Conservation (phyloP, 768 basidiomycete species). For the Sistotremastrum niveocremeum region DNA sequence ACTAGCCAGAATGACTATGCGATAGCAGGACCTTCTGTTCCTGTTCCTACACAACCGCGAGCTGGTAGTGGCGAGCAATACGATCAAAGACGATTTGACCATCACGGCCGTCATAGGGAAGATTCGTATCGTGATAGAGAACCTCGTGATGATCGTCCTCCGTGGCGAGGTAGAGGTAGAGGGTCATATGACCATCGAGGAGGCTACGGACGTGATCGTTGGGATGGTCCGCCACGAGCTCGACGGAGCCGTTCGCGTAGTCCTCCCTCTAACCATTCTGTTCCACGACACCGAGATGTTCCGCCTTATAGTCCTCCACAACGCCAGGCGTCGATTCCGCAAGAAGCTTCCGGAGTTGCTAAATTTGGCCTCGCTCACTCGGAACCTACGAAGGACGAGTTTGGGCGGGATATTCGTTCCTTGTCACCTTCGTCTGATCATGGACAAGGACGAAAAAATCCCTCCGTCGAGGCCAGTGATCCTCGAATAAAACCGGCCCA, state of each 20-base stretch:
- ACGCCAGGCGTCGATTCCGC: constrained; percentile 22
- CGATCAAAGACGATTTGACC: too few relatives aligned
- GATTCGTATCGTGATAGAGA: constrained; percentile 15
- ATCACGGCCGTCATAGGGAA: neutral
- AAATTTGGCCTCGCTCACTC: constrained; percentile 14
- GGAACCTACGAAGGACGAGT: constrained; percentile 60
- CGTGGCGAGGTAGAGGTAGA: constrained; percentile 32
- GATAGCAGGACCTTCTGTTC: too few relatives aligned
- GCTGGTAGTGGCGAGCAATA: too few relatives aligned
- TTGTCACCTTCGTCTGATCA: constrained; percentile 24
- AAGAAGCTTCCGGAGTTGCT: constrained; percentile 10
- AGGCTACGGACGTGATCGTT: constrained; percentile 36
- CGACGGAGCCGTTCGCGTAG: constrained; percentile 63
- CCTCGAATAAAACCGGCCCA: neutral
- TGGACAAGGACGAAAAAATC: constrained; percentile 2
- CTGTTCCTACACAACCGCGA: too few relatives aligned
- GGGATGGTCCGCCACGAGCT: constrained; percentile 33
- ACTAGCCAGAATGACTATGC: too few relatives aligned
- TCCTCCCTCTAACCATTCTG: constrained; percentile 41
- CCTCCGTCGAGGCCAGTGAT: neutral
- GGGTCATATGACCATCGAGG: constrained; percentile 41
- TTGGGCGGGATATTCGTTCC: constrained; percentile 68
- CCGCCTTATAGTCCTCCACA: constrained; percentile 50
- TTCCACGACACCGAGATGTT: constrained; percentile 30
- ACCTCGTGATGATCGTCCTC: constrained; percentile 9